phyloP scores from a whole-genome alignment of 352 stramenopile genomes.

The Globisporangium cederbergense region DNA sequence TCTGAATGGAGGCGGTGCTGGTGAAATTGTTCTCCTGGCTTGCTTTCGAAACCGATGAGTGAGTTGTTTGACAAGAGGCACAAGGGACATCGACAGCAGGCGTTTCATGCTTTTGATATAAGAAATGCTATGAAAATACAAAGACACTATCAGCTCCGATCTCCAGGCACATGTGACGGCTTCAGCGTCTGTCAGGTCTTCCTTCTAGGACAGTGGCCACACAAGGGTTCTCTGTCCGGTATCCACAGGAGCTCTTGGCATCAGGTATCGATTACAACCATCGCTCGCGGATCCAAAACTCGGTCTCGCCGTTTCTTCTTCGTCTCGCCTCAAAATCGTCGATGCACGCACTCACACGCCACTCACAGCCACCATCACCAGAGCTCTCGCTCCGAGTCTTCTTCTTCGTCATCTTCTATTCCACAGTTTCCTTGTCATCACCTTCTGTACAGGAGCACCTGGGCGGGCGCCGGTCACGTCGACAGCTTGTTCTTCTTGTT shows the following conservation, averaged over 20 bases:
- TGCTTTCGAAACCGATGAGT: too few species aligned
- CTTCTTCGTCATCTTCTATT: conserved; percentile 7
- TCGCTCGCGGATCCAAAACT: neutral
- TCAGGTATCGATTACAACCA: too few species aligned
- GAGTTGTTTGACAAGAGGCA: too few species aligned
- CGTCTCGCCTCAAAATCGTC: neutral
- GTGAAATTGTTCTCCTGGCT: too few species aligned
- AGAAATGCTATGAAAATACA: neutral
- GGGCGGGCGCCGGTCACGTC: conserved; percentile 36
- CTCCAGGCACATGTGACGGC: neutral
- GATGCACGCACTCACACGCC: neutral
- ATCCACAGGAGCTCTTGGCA: neutral
- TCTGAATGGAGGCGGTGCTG: neutral
- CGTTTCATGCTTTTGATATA: neutral
- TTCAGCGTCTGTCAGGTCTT: neutral
- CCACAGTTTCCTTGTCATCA: neutral
- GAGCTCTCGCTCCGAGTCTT: neutral
- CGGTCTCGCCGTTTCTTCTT: neutral
- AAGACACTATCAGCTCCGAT: neutral
- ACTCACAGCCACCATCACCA: neutral
- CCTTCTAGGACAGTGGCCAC: neutral
- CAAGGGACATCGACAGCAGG: neutral
- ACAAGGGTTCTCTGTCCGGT: too few species aligned
- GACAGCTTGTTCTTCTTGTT: conserved; percentile 63
- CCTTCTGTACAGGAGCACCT: neutral